A percentile compares a stretch with the other conserved stretches of the same genome.
Conservation (phyloP, 1,284 basidiomycete genomes). For the Fomes fomentarius region DNA sequence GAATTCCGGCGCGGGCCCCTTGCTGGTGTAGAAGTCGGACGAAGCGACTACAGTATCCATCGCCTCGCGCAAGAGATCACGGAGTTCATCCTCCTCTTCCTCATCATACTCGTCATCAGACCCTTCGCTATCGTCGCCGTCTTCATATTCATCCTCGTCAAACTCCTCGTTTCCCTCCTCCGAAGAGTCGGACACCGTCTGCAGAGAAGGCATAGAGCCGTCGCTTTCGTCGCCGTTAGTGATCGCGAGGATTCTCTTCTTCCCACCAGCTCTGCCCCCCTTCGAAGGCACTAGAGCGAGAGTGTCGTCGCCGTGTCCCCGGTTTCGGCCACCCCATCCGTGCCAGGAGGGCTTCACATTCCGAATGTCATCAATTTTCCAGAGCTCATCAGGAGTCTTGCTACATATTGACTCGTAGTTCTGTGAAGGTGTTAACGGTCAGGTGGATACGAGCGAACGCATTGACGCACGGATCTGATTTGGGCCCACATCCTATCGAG, state of each 20-base stretch:
- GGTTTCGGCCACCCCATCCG: conserved; percentile 29
- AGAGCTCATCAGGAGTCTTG: conserved; percentile 60
- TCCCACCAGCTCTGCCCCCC: conserved; percentile 34
- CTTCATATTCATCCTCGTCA: conserved; percentile 39
- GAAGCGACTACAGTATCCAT: conserved; percentile 66
- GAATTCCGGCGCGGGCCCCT: conserved; percentile 42
- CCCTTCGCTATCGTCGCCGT: conserved; percentile 41
- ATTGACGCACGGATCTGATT: conserved; percentile 56
- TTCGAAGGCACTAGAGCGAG: conserved; percentile 23
- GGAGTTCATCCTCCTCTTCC: conserved; percentile 67
- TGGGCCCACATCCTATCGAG: conserved; percentile 67
- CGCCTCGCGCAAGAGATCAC: conserved; percentile 65
- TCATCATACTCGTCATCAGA: conserved; percentile 60
- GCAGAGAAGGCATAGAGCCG: conserved; percentile 64
- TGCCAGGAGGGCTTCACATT: conserved; percentile 63
- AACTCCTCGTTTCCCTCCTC: conserved; percentile 40
- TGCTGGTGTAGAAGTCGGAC: conserved; percentile 55
- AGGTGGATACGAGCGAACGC: neutral
- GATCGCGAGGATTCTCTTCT: conserved; percentile 50
- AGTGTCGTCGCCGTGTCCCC: conserved; percentile 32
- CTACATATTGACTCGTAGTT: conserved; percentile 59
- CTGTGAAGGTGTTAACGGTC: conserved; percentile 37
- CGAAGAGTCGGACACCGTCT: conserved; percentile 62
- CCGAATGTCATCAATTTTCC: conserved; percentile 61
- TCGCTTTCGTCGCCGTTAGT: conserved; percentile 48